phyloP scores from a whole-genome alignment of 768 basidiomycete genomes.

The Leccinum variicolor region DNA sequence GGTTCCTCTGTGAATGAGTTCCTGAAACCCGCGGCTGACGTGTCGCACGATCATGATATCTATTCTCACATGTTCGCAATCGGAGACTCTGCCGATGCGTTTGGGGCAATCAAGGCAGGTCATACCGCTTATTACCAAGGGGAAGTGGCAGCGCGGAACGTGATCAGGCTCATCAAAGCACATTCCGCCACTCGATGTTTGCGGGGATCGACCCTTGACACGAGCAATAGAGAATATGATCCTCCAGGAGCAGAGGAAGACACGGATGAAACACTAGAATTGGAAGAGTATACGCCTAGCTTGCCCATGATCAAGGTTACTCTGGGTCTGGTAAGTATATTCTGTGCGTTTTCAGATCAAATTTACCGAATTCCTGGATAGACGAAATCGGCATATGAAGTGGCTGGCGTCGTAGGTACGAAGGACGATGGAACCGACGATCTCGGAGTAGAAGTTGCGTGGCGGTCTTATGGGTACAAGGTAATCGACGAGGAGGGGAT shows the following conservation, averaged over 20 bases:
- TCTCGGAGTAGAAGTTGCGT: constrained; percentile 44
- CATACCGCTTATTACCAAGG: constrained; percentile 53
- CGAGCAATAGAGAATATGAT: background rate
- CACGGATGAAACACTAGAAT: constrained; percentile 1
- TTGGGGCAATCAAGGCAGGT: constrained; percentile 60
- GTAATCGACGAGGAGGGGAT: constrained; percentile 30
- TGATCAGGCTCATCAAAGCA: constrained; percentile 41
- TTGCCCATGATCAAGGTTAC: constrained; percentile 60
- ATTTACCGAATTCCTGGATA: constrained; percentile 7
- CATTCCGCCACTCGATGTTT: background rate
- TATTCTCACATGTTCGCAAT: constrained; percentile 59
- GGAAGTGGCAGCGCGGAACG: constrained; percentile 53
- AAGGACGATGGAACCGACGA: constrained; percentile 46
- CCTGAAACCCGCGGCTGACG: constrained; percentile 4
- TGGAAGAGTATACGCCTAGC: constrained; percentile 46
- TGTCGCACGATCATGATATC: constrained; percentile 16
- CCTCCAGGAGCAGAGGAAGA: background rate
- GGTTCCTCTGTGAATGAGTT: background rate
- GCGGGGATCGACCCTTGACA: background rate
- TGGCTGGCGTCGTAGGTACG: constrained; percentile 41
- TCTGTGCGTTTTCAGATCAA: background rate
- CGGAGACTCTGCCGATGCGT: constrained; percentile 63
- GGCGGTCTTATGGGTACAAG: constrained; percentile 43
- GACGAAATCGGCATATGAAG: constrained; percentile 46
- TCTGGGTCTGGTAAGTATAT: constrained; percentile 48